Percentiles rank a stretch among this genome's conserved stretches.
These are phyloP conservation scores for Syncephalastrum monosporum DNA, from an alignment of 371 early-diverging fungal species.

Conservation along the genomic window DNA sequence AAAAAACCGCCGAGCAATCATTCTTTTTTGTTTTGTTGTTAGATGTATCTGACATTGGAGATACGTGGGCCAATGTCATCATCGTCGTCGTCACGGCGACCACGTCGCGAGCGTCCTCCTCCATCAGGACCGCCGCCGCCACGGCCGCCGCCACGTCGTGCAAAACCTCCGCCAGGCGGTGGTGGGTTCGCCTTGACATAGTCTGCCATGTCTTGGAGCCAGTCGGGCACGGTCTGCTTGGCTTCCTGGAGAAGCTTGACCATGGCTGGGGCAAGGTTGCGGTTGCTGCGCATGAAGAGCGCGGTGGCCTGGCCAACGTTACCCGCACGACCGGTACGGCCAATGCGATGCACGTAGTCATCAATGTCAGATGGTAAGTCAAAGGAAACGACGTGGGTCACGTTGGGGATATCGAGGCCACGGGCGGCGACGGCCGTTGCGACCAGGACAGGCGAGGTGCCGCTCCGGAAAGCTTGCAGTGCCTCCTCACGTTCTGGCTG, in stretches of 20 bases:
- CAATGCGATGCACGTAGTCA: slow-evolving; percentile 93
- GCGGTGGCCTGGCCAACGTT: slow-evolving; percentile 93
- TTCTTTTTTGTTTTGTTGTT: neutral
- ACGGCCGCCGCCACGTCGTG: slow-evolving; percentile 34
- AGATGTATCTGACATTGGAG: slow-evolving; percentile 7
- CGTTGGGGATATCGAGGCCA: slow-evolving; percentile 94
- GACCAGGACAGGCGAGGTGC: slow-evolving; percentile 90
- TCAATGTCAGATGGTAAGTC: slow-evolving; percentile 91
- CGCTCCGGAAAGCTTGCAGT: slow-evolving; percentile 85
- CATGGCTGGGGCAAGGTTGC: slow-evolving; percentile 68
- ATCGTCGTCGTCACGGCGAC: slow-evolving; percentile 13
- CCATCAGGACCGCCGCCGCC: slow-evolving; percentile 14
- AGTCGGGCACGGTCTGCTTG: slow-evolving; percentile 54
- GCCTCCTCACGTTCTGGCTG: slow-evolving; percentile 96
- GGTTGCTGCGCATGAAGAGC: slow-evolving; percentile 93
- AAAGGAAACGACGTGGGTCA: slow-evolving; percentile 90
- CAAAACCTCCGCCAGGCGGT: slow-evolving; percentile 5
- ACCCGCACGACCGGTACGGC: slow-evolving; percentile 97
- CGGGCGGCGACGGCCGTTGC: slow-evolving; percentile 99
- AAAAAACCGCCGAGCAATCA: slow-evolving; percentile 3
- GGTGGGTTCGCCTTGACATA: slow-evolving; percentile 13
- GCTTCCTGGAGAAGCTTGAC: slow-evolving; percentile 77
- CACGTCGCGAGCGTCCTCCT: neutral
- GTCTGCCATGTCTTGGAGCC: slow-evolving; percentile 54
- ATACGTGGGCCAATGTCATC: slow-evolving; percentile 21